Evolutionary conservation across 1,139 yeast species (phyloP).

Genomic region (Blastobotrys arbuscula): DNA sequence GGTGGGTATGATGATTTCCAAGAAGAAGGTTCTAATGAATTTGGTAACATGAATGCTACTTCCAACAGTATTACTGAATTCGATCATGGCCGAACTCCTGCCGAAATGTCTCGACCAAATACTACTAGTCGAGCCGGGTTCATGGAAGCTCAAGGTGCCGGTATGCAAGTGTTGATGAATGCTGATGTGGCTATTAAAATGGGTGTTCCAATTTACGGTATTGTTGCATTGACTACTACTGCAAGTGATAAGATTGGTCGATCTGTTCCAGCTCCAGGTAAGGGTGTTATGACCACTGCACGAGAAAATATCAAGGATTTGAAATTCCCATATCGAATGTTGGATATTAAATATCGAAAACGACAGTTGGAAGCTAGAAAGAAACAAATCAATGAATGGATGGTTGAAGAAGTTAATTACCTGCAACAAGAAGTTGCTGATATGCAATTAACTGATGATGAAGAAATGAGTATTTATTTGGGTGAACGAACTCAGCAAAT

Average conservation of each 20-base stretch:
- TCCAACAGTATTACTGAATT: constrained; percentile 81
- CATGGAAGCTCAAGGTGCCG: constrained; percentile 99
- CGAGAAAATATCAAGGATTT: constrained; percentile 83
- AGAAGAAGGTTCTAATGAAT: constrained; percentile 97
- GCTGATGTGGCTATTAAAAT: constrained; percentile 89
- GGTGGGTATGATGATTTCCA: constrained; percentile 99
- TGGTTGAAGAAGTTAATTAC: constrained; percentile 69
- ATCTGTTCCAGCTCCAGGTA: constrained; percentile 99
- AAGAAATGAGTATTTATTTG: constrained; percentile 46
- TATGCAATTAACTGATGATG: constrained; percentile 38
- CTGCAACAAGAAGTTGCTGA: constrained; percentile 65
- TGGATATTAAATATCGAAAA: constrained; percentile 89
- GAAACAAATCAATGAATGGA: constrained; percentile 75
- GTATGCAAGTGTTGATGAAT: constrained; percentile 94
- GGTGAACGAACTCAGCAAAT: constrained; percentile 86
- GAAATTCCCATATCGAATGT: constrained; percentile 73
- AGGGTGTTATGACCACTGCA: constrained; percentile 97
- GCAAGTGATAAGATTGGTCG: constrained; percentile 98
- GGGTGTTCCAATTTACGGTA: constrained; percentile 99
- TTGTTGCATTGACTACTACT: constrained; percentile 89
- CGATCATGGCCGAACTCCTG: constrained; percentile 95
- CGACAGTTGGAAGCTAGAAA: constrained; percentile 83
- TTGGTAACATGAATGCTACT: constrained; percentile 98
- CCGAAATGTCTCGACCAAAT: constrained; percentile 98
- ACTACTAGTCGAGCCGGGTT: constrained; percentile 95